phyloP scores from a whole-genome alignment of 306 rosid genomes.

The Malus asiatica region DNA sequence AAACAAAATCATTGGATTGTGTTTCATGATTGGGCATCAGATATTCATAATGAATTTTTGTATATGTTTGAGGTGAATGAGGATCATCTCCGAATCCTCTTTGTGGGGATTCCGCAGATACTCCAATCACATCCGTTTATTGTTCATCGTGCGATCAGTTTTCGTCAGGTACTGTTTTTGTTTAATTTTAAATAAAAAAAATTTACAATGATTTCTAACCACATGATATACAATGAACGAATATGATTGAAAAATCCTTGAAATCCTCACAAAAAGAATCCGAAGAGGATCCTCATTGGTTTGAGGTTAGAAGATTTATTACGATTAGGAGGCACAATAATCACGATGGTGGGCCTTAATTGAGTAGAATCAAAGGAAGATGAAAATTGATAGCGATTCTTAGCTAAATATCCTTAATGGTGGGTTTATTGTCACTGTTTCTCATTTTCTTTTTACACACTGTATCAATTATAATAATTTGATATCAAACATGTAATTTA shows the following conservation, averaged over 20 bases:
- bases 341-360: slow-evolving; percentile 14
- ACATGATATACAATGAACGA: too few species aligned
- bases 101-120: too few species aligned
- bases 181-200: too few species aligned
- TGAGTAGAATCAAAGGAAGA: slow-evolving; percentile 40
- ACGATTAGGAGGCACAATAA: neutral
- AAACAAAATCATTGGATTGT: neutral
- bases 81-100: too few species aligned
- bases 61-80: neutral
- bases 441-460: neutral
- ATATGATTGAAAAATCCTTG: too few species aligned
- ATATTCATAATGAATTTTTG: slow-evolving; percentile 13
- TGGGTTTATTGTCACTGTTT: neutral
- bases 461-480: too few species aligned
- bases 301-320: slow-evolving; percentile 33
- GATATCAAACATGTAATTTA: too few species aligned
- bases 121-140: too few species aligned
- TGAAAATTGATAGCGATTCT: slow-evolving; percentile 12
- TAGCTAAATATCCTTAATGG: neutral
- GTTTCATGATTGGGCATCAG: neutral
- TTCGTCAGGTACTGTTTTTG: too few species aligned
- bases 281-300: neutral
- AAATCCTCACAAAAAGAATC: too few species aligned
- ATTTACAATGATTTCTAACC: too few species aligned
- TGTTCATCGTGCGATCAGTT: too few species aligned